Evolutionary conservation across 345 rosid genomes (phyloP).

Genomic region (Brassica nigra): DNA sequence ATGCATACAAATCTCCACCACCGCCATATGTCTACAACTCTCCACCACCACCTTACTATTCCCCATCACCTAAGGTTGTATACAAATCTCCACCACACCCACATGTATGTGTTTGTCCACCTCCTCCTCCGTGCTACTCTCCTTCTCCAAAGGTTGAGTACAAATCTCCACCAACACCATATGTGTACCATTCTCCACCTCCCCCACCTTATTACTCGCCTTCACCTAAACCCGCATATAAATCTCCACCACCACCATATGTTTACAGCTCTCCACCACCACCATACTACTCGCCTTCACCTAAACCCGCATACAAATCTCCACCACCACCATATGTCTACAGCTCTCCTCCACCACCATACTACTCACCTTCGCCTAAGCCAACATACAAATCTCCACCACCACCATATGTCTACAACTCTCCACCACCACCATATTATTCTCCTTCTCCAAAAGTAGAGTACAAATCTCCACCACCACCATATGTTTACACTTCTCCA

Average conservation of each 20-base stretch:
- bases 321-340: background rate
- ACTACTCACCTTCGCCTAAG: background rate
- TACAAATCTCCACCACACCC: slow-evolving; percentile 4
- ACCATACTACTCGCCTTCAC: background rate
- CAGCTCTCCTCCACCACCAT: background rate
- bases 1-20: background rate
- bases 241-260: background rate
- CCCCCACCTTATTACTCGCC: background rate
- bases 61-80: background rate
- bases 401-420: background rate
- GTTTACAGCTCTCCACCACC: background rate
- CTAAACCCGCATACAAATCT: background rate
- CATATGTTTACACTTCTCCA: background rate
- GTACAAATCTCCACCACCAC: background rate
- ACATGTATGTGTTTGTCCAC: background rate
- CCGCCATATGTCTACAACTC: background rate
- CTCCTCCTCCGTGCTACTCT: background rate
- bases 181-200: background rate
- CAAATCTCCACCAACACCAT: background rate
- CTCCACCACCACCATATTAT: background rate
- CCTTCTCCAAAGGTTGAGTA: background rate
- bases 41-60: background rate
- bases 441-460: background rate
- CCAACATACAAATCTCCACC: background rate
- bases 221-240: background rate